These are phyloP conservation scores for Leonotis leonurus DNA, from an alignment of 257 asterid species.

Conservation along the genomic window DNA sequence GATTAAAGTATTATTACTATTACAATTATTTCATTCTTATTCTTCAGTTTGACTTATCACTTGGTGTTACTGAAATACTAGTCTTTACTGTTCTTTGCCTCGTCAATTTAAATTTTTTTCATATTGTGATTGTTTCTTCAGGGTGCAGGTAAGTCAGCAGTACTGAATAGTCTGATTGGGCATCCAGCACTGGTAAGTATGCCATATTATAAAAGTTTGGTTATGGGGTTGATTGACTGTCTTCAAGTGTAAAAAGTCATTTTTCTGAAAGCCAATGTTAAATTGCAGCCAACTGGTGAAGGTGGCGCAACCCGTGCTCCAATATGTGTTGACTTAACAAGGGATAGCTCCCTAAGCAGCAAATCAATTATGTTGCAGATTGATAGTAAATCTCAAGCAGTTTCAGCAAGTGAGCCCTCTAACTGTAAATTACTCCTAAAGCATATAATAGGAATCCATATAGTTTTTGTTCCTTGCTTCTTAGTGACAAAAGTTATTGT, in stretches of 20 bases:
- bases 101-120: background rate
- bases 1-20: background rate
- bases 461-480: background rate
- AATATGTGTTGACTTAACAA: conserved; percentile 73
- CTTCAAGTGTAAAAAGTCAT: background rate
- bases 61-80: background rate
- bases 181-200: conserved; percentile 91
- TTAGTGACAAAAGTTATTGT: background rate
- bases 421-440: conserved; percentile 7
- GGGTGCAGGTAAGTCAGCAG: conserved; percentile 99
- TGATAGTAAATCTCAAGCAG: conserved; percentile 87
- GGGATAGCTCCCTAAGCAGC: conserved; percentile 82
- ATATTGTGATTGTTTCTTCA: conserved; percentile 30
- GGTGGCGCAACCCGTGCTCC: conserved; percentile 99
- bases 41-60: background rate
- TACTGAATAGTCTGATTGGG: conserved; percentile 89
- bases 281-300: conserved; percentile 91
- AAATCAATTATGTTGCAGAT: conserved; percentile 81
- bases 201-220: conserved; percentile 1
- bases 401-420: conserved; percentile 73
- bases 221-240: background rate
- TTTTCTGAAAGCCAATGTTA: background rate
- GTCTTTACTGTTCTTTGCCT: background rate
- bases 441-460: background rate
- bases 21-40: no score